Conservation (phyloP, 2,329 filamentous ascomycete species). For the Sarocladiaceae sp. region DNA sequence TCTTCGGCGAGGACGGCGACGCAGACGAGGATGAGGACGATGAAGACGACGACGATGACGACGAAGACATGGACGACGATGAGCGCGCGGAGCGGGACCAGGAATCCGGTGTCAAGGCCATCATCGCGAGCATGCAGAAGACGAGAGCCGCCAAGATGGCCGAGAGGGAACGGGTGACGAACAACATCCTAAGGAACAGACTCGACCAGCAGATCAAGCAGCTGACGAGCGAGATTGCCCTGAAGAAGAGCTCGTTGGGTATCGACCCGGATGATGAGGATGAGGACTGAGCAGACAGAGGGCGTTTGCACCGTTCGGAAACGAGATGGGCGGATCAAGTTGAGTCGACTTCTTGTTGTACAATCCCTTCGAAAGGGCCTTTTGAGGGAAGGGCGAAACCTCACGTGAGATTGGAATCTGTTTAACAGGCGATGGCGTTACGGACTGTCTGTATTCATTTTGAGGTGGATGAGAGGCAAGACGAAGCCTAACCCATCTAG, state of each 20-base stretch:
- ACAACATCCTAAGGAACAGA: conserved; percentile 43
- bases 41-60: conserved; percentile 46
- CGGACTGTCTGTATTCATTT: too few relatives aligned
- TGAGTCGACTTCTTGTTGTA: too few relatives aligned
- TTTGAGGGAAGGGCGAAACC: too few relatives aligned
- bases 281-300: neutral
- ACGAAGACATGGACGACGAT: conserved; percentile 49
- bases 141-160: conserved; percentile 39
- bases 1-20: conserved; percentile 36
- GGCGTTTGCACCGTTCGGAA: too few relatives aligned
- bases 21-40: conserved; percentile 41
- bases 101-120: conserved; percentile 48
- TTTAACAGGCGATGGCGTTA: too few relatives aligned
- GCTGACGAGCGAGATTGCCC: conserved; percentile 36
- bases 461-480: too few relatives aligned
- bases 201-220: conserved; percentile 44
- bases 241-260: conserved; percentile 38
- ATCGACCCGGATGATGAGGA: conserved; percentile 30
- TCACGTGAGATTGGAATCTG: too few relatives aligned
- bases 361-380: too few relatives aligned
- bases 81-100: conserved; percentile 42
- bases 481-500: too few relatives aligned
- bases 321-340: too few relatives aligned
- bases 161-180: conserved; percentile 36
- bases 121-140: conserved; percentile 47